Evolutionary conservation across 2,329 filamentous ascomycete genomes (phyloP), one percentile per base, ranked within the genome.

Genomic region (Colletotrichum tropicicola): DNA sequence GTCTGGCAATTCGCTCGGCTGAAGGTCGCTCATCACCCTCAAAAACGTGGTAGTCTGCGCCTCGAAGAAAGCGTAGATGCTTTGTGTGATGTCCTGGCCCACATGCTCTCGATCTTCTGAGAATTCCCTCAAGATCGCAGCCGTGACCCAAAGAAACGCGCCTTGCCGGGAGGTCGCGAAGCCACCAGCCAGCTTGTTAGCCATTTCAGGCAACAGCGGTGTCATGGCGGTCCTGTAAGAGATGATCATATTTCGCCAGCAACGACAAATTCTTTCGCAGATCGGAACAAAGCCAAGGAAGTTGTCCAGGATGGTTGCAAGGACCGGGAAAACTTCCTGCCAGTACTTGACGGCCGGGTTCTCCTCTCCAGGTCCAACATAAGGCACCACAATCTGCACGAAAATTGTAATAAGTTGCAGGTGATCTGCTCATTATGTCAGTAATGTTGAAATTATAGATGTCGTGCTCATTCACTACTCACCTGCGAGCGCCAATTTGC

Each of bases 121-220:
- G 74, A 98, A 99, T 77, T 99, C 96, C 64, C 96, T 91, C 28
- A 99, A 87, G 68, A 99, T 97, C 8, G 95, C 93, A 69, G 94
- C 92, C 2, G 95, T 98, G 1, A 96, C 95, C 96, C 96, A 99
- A n/a, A 99, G 84, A 85, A 99, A 99, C 76, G 95, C 98, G 12
- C 96, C 96, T 78, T 99, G 95, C 66, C 90, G 88, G 10, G 95
- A 98, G 17, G 87, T 86, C 59, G 91, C 87, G 75, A 99, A 99
- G 5, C 95, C 94, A 68, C 85, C 86, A 1, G 93, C 93, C 61
- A 99, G 87, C 78, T 95, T 97, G 71, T 95, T 92, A 17, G 96
- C 97, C 79, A 99, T 89, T 19, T 89, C 87, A 1, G 92, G 92
- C 45, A 99, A 85, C 47, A 99, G 81, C 23, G 95, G 94, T 13